phyloP scores from a whole-genome alignment of 257 asterid genomes.

The Linaria vulgaris region DNA sequence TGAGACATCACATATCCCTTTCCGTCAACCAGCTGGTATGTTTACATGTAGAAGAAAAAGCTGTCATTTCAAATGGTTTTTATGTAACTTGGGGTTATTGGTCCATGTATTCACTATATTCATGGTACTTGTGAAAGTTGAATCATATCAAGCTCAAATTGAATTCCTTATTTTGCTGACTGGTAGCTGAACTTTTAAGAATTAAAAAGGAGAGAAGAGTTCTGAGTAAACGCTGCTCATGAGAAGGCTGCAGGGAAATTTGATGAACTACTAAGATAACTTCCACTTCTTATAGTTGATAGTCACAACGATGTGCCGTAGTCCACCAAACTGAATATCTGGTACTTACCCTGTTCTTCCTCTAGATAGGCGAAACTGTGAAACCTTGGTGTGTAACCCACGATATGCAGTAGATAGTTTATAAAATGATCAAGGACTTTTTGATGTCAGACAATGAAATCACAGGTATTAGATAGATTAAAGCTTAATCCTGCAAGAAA shows the following conservation, averaged over 20 bases:
- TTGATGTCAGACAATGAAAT: neutral
- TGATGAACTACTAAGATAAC: neutral
- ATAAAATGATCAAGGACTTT: neutral
- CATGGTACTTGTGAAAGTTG: conserved; percentile 6
- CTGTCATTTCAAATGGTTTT: conserved; percentile 12
- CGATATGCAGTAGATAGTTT: neutral
- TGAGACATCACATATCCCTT: conserved; percentile 53
- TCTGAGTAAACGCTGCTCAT: neutral
- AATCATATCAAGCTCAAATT: neutral
- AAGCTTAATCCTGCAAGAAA: neutral
- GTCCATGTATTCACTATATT: conserved; percentile 5
- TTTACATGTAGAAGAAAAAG: conserved; percentile 21
- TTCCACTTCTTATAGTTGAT: neutral
- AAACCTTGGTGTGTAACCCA: neutral
- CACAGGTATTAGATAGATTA: neutral
- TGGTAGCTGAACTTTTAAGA: neutral
- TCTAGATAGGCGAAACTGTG: neutral
- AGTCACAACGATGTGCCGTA: too few relatives aligned
- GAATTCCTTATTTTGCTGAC: conserved; percentile 10
- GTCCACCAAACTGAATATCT: neutral
- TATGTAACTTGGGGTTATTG: conserved; percentile 1
- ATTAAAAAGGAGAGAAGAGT: neutral
- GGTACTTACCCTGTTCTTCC: neutral
- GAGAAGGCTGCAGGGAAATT: neutral
- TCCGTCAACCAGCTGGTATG: conserved; percentile 77